Percentiles rank a stretch among this genome's conserved stretches.
Conservation (phyloP, 768 basidiomycete genomes). For the Hortiboletus campestris region DNA sequence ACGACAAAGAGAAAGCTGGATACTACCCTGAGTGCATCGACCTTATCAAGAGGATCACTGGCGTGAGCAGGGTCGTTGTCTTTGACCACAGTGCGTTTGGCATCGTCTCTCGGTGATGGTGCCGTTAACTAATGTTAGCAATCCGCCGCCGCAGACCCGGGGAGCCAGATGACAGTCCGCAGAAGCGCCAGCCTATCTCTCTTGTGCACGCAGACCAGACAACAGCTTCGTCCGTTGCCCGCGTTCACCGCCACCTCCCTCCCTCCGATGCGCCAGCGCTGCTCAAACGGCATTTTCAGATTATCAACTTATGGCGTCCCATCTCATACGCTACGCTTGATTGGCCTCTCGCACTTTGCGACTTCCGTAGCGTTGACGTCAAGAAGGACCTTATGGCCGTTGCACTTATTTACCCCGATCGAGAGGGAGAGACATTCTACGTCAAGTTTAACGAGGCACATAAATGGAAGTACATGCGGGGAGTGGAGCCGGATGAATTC, state of each 20-base stretch:
- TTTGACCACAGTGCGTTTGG: conserved; percentile 41
- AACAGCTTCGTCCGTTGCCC: conserved; percentile 35
- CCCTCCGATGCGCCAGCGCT: conserved; percentile 37
- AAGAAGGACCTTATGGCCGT: conserved; percentile 38
- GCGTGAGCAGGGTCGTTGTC: conserved; percentile 37
- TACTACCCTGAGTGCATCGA: conserved; percentile 42
- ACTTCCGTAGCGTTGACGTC: conserved; percentile 42
- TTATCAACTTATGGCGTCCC: conserved; percentile 56
- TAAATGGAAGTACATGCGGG: conserved; percentile 46
- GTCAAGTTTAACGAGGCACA: conserved; percentile 40
- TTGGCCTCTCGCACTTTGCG: conserved; percentile 48
- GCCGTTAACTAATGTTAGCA: conserved; percentile 26
- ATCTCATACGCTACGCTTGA: conserved; percentile 44
- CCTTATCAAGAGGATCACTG: conserved; percentile 38
- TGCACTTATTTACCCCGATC: conserved; percentile 40
- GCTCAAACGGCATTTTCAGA: conserved; percentile 46
- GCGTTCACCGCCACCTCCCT: conserved; percentile 45
- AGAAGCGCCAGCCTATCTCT: conserved; percentile 44
- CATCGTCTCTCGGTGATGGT: not conserved
- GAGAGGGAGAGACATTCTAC: conserved; percentile 42
- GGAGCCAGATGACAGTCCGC: conserved; percentile 33
- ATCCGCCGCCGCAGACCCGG: conserved; percentile 42
- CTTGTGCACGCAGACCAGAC: conserved; percentile 49
- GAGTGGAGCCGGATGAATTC: conserved; percentile 43
- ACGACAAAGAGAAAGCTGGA: conserved; percentile 33